Conservation (phyloP, 2,329 filamentous ascomycete species). For the Aureobasidium zeae region DNA sequence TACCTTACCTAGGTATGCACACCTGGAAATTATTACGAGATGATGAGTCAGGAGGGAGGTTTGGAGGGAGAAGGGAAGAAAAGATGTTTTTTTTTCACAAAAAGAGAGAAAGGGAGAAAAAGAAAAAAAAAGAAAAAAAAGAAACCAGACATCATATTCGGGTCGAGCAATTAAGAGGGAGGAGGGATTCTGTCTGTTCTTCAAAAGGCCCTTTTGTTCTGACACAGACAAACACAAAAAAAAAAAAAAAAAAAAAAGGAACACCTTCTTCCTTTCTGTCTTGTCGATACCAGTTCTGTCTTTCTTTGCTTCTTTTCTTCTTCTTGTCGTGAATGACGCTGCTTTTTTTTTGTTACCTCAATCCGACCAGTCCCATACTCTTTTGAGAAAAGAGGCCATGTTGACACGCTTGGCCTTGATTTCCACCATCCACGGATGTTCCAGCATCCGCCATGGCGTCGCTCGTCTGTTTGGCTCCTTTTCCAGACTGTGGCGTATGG, state of each 20-base stretch:
- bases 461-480: constrained; percentile 82
- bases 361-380: constrained; percentile 95
- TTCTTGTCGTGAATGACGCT: background rate
- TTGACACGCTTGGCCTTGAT: constrained; percentile 96
- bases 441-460: constrained; percentile 96
- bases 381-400: constrained; percentile 86
- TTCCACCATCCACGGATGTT: constrained; percentile 97
- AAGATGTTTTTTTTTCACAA: too few species aligned
- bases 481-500: constrained; percentile 58
- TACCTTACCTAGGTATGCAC: too few species aligned
- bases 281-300: background rate
- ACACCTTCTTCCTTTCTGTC: background rate
- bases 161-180: too few species aligned
- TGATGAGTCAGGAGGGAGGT: too few species aligned
- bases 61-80: too few species aligned
- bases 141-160: too few species aligned
- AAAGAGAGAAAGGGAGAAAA: too few species aligned
- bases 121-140: too few species aligned
- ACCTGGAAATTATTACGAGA: too few species aligned
- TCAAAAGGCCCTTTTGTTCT: too few species aligned
- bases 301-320: constrained; percentile 1
- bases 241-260: background rate
- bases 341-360: constrained; percentile 26
- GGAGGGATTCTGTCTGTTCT: too few species aligned
- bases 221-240: background rate